Evolutionary conservation across 495 filamentous ascomycete species (phyloP).

Genomic region (Barbatosphaeria neglecta): DNA sequence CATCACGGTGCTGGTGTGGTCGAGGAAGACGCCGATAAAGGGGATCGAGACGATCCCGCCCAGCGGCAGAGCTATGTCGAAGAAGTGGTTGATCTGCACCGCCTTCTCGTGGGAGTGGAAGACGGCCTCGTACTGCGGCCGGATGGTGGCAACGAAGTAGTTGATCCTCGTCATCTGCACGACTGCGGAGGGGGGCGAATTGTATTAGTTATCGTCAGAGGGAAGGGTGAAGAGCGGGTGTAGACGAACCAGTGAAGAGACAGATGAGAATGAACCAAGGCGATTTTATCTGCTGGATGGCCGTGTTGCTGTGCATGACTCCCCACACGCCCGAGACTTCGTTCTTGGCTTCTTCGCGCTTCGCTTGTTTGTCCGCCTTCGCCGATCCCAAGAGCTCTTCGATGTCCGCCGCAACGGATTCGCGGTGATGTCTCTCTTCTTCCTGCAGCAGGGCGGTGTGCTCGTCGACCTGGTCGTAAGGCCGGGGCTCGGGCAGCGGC

Average conservation of each 20-base stretch:
- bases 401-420: constrained; percentile 60
- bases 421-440: constrained; percentile 51
- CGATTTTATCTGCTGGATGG: constrained; percentile 60
- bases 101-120: constrained; percentile 49
- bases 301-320: constrained; percentile 66
- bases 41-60: constrained; percentile 79
- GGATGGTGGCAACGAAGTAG: constrained; percentile 91
- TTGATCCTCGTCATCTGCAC: constrained; percentile 93
- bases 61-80: constrained; percentile 79
- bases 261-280: constrained; percentile 86
- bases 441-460: constrained; percentile 48
- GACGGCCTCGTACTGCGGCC: constrained; percentile 71
- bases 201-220: background rate
- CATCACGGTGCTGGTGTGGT: constrained; percentile 60
- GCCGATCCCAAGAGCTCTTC: constrained; percentile 57
- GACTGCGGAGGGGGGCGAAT: constrained; percentile 26
- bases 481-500: constrained; percentile 10
- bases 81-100: constrained; percentile 64
- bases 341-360: constrained; percentile 46
- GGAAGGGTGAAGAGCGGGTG: background rate
- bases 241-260: constrained; percentile 50
- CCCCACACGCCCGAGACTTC: constrained; percentile 73
- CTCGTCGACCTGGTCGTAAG: constrained; percentile 50
- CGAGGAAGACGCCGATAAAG: constrained; percentile 76
- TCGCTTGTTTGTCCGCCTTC: constrained; percentile 41